phyloP scores from a whole-genome alignment of 441 rosid species.

The Erysimum cheiri region DNA sequence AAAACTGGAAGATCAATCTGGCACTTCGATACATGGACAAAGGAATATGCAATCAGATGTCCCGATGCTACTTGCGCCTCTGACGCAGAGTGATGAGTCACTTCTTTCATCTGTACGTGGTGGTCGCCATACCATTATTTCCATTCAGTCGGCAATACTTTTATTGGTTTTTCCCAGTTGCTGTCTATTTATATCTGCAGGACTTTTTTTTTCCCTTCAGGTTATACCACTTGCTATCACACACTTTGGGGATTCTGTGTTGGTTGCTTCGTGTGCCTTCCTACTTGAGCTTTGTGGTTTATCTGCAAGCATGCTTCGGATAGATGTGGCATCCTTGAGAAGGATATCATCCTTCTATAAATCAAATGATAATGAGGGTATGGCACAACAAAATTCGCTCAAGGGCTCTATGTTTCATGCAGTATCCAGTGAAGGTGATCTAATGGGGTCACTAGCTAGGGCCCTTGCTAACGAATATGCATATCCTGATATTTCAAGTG shows the following conservation, averaged over 20 bases:
- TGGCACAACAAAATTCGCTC: conserved; percentile 56
- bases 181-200: conserved; percentile 27
- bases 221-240: conserved; percentile 92
- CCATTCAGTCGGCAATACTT: conserved; percentile 20
- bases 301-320: conserved; percentile 86
- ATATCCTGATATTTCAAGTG: conserved; percentile 55
- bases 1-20: conserved; percentile 67
- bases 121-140: conserved; percentile 38
- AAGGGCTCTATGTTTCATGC: conserved; percentile 70
- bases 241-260: conserved; percentile 81
- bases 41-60: conserved; percentile 87
- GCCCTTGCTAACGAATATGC: conserved; percentile 90
- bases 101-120: conserved; percentile 87
- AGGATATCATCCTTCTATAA: conserved; percentile 85
- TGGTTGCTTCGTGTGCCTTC: conserved; percentile 93
- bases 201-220: conserved; percentile 53
- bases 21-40: conserved; percentile 60
- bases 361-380: conserved; percentile 57
- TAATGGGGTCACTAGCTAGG: conserved; percentile 84
- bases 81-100: conserved; percentile 69
- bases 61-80: conserved; percentile 86
- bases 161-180: background rate
- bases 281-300: conserved; percentile 95
- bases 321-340: conserved; percentile 86
- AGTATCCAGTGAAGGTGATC: conserved; percentile 62